Conservation (phyloP, 208 protist species). For the Willaertia magna region DNA sequence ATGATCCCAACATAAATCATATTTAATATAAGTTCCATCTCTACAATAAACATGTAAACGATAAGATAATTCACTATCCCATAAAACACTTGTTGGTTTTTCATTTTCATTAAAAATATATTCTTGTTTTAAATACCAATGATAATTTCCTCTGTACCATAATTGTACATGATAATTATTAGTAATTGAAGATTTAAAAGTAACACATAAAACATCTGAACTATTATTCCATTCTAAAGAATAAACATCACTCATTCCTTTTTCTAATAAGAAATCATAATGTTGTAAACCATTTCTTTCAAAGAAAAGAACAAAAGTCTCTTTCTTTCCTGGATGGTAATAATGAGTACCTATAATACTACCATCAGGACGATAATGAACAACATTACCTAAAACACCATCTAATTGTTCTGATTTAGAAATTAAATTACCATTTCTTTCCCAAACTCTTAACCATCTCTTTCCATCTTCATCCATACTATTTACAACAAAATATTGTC, state of each 20-base stretch:
- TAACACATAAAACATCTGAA: background rate
- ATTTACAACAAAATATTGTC: background rate
- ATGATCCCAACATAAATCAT: background rate
- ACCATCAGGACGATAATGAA: background rate
- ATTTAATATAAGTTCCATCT: background rate
- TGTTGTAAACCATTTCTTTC: slow-evolving; percentile 9
- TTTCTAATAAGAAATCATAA: background rate
- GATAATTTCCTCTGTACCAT: slow-evolving; percentile 12
- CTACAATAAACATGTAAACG: background rate
- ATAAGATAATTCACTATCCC: background rate
- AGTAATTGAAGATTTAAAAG: background rate
- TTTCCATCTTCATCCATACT: background rate
- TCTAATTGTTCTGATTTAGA: background rate
- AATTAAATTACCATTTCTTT: background rate
- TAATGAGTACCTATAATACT: background rate
- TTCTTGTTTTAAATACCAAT: slow-evolving; percentile 19
- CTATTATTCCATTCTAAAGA: background rate
- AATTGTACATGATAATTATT: background rate
- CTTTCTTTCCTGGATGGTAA: background rate
- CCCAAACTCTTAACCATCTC: background rate
- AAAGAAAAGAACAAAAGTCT: background rate
- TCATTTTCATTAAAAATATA: background rate
- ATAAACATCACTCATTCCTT: background rate
- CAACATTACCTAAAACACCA: background rate
- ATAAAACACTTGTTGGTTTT: background rate